Evolutionary conservation across 805 yeast species (phyloP), one percentile per base, ranked within the genome.

Genomic region (Wickerhamiella domercqiae): DNA sequence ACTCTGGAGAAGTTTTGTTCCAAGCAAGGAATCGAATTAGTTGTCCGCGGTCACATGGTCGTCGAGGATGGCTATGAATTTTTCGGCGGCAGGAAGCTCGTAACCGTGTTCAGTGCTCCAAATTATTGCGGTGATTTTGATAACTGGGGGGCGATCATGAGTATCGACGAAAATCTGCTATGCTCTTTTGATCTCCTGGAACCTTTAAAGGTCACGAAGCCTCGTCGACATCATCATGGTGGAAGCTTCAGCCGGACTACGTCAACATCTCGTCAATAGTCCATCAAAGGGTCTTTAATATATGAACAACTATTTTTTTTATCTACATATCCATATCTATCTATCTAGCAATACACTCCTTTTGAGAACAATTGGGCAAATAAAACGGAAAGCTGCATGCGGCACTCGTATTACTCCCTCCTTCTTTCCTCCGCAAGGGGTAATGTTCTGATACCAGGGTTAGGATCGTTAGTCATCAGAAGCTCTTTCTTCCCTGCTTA

Each of bases 121-220:
- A 77, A 76, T 53, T 76, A 76, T 53, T 76, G 84, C 51, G 84
- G 84, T 13, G 84, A 76, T 53, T 76, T 76, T 52, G 81, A 84
- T 56, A 83, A 83, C 53, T 82, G 93, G 93, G 95, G 94, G 15
- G 98, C 98, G 1, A 95, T 90, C 5, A 87, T 90, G 97, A 77
- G 87, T 50, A 95, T 90, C 13, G 73, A 79, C 44, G 93, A 84
- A 45, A 94, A 84, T 47, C 65, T 90, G 47, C 61, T 86, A 39
- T 90, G 98, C 59, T 78, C 90, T 43, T 90, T 90, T 59, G 97
- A 90, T 57, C 67, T 87, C 32, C 64, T 90, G 39, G 95, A 90
- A 61, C 98, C 98, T 11, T 64, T 83, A 47, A 18, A 15, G 7
- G 17, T 13, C 31, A 33, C 13, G 15, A 33, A 21, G 36, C 14